Conservation (phyloP, 2,329 filamentous ascomycete genomes). For the Pyrenochaeta sp. region DNA sequence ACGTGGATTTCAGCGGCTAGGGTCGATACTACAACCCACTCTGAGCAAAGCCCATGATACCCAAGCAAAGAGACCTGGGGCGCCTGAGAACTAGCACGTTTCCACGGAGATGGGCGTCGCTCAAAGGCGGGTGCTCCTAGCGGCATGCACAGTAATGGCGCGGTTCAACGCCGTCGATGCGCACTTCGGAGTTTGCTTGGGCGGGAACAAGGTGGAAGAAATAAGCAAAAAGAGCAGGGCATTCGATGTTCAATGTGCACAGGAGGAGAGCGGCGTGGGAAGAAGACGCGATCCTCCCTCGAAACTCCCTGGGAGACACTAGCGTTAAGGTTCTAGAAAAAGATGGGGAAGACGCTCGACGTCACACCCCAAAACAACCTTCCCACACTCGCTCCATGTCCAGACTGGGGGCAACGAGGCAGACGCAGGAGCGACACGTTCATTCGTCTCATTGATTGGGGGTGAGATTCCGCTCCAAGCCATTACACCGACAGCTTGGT, state of each 20-base stretch:
- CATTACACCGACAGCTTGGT: conserved; percentile 42
- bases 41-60: neutral
- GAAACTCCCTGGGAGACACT: neutral
- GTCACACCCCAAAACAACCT: conserved; percentile 4
- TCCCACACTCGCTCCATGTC: conserved; percentile 7
- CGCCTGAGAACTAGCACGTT: too few species aligned
- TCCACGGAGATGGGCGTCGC: neutral
- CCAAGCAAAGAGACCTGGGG: neutral
- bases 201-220: neutral
- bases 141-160: conserved; percentile 5
- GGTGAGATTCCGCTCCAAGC: conserved; percentile 22
- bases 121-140: neutral
- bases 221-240: neutral
- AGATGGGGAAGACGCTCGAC: conserved; percentile 3
- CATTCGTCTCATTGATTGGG: conserved; percentile 26
- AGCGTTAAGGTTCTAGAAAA: neutral
- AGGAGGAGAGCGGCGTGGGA: neutral
- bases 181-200: neutral
- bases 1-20: neutral
- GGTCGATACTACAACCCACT: neutral
- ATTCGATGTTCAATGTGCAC: neutral
- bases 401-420: conserved; percentile 5
- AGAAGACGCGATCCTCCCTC: neutral
- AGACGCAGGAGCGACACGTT: conserved; percentile 12
- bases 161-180: neutral